A percentile compares a stretch with the other conserved stretches of the same genome.
These are phyloP conservation scores for Penicillium soppii DNA, from an alignment of 495 filamentous ascomycete genomes.

Conservation along the genomic window DNA sequence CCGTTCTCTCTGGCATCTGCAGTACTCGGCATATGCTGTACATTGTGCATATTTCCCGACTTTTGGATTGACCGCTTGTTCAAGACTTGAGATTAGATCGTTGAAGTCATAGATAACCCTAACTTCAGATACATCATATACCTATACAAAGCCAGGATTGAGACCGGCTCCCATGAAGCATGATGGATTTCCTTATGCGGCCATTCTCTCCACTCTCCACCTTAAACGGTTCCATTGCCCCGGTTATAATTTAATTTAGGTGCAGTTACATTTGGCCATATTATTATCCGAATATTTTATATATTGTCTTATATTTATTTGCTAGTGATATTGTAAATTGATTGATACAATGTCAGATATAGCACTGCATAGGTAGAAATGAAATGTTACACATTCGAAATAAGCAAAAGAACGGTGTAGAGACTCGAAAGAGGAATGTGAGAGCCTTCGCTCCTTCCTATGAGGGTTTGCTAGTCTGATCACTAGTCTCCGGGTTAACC, in stretches of 20 bases:
- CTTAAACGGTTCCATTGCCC: not conserved
- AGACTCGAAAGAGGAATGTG: not conserved
- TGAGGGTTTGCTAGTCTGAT: not conserved
- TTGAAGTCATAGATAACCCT: not conserved
- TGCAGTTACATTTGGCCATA: too few species aligned
- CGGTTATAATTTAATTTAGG: too few species aligned
- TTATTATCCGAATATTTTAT: too few species aligned
- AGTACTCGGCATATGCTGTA: too few species aligned
- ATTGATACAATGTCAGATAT: too few species aligned
- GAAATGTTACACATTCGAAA: too few species aligned
- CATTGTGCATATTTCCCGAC: not conserved
- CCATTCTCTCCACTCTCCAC: not conserved
- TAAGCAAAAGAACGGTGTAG: not conserved
- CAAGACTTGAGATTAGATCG: too few species aligned
- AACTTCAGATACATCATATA: too few species aligned
- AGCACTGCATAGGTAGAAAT: too few species aligned
- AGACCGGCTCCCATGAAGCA: slow-evolving; percentile 1
- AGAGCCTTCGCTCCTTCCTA: not conserved
- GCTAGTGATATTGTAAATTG: too few species aligned
- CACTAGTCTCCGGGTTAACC: not conserved
- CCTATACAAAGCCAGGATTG: not conserved
- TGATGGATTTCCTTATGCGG: slow-evolving; percentile 2
- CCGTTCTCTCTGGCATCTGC: too few species aligned
- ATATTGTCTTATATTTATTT: too few species aligned
- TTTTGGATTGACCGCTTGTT: not conserved